phyloP scores from a whole-genome alignment of 2,329 filamentous ascomycete genomes.

The Graphilbum ipis-grandicollis region DNA sequence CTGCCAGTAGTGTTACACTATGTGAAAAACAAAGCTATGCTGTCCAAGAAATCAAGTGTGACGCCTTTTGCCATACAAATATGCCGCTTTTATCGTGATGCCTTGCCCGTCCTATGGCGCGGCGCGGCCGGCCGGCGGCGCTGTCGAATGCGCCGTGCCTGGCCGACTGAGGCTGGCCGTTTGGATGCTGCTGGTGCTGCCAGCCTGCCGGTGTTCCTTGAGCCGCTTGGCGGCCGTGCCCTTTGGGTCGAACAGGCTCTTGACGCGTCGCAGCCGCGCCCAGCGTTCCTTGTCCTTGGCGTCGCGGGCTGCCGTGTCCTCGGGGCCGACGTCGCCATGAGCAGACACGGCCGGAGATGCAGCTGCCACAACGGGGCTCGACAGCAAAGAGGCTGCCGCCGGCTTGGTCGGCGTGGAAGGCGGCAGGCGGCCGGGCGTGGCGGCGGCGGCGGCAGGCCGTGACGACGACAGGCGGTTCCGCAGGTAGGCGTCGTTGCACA shows the following conservation, averaged over 20 bases:
- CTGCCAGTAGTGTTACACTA: too few species aligned
- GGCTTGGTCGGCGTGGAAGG: constrained; percentile 1
- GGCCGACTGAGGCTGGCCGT: constrained; percentile 5
- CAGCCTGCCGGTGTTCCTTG: constrained; percentile 8
- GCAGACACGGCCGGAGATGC: not conserved
- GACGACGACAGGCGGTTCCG: constrained; percentile 17
- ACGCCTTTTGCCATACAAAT: too few species aligned
- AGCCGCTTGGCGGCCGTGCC: constrained; percentile 29
- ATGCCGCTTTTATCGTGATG: too few species aligned
- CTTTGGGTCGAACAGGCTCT: constrained; percentile 54
- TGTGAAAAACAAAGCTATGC: too few species aligned
- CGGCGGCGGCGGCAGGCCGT: constrained; percentile 7
- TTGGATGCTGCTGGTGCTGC: too few species aligned
- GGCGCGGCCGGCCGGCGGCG: too few species aligned
- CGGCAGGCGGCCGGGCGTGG: constrained; percentile 16
- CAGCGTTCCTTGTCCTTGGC: constrained; percentile 56
- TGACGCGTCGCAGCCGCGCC: constrained; percentile 53
- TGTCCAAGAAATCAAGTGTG: too few species aligned
- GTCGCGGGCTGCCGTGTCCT: constrained; percentile 27
- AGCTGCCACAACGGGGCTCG: too few species aligned
- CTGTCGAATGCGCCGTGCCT: constrained; percentile 2
- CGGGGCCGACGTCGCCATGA: constrained; percentile 18
- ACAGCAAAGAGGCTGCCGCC: too few species aligned
- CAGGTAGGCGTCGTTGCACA: constrained; percentile 41
- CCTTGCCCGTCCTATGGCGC: too few species aligned